Conservation (phyloP, 129 eudicot genomes). For the Flaveria sonorensis region DNA sequence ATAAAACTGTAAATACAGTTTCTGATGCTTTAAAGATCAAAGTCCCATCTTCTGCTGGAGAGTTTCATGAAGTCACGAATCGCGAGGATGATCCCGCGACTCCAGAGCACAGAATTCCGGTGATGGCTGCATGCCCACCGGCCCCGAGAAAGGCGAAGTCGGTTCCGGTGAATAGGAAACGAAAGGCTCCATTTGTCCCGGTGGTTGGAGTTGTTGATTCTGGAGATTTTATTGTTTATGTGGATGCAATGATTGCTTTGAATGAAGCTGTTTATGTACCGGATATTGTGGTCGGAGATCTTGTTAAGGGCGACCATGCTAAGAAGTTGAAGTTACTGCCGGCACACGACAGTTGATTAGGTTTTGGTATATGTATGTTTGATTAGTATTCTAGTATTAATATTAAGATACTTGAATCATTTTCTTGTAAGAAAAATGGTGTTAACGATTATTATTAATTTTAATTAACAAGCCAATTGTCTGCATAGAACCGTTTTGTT, state of each 20-base stretch:
- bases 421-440: background rate
- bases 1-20: constrained; percentile 16
- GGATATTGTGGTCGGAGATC: constrained; percentile 34
- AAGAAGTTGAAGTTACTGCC: constrained; percentile 36
- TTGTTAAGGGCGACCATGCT: constrained; percentile 15
- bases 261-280: constrained; percentile 36
- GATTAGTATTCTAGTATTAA: constrained; percentile 1
- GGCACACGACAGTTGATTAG: constrained; percentile 27
- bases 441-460: background rate
- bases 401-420: background rate
- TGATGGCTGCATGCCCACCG: constrained; percentile 30
- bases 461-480: background rate
- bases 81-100: constrained; percentile 29
- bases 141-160: constrained; percentile 34
- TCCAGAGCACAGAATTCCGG: constrained; percentile 35
- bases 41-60: constrained; percentile 12
- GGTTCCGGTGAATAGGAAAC: constrained; percentile 18
- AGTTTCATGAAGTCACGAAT: background rate
- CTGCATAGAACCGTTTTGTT: background rate
- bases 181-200: constrained; percentile 27
- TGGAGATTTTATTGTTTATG: constrained; percentile 25
- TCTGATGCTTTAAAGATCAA: constrained; percentile 15
- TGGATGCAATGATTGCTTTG: constrained; percentile 36
- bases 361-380: constrained; percentile 28
- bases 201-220: background rate